Conservation (phyloP, 1,139 yeast genomes). For the Debaryomyces sp. region DNA sequence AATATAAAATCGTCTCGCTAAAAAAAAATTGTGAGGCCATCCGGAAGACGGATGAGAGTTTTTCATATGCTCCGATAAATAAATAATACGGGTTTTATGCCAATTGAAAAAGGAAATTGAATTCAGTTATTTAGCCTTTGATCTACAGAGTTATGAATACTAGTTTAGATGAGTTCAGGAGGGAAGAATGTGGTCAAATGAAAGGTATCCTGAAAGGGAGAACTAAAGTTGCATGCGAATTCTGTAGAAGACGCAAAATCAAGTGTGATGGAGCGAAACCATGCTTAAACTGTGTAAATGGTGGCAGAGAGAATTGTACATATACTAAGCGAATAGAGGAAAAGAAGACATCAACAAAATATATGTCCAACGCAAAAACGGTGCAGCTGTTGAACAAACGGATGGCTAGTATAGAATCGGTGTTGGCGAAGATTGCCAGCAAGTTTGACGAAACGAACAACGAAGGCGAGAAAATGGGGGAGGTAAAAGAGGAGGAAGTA, state of each 20-base stretch:
- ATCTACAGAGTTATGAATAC: not conserved
- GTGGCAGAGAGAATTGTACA: constrained; percentile 26
- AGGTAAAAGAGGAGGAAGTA: not conserved
- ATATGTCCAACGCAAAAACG: not conserved
- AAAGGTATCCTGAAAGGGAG: not conserved
- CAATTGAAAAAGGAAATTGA: not conserved
- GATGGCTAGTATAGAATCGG: not conserved
- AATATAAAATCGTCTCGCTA: not conserved
- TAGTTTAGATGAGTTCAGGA: not conserved
- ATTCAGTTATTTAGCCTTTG: too few species aligned
- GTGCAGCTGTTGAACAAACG: not conserved
- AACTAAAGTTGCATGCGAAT: constrained; percentile 47
- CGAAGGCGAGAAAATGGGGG: too few species aligned
- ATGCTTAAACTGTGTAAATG: constrained; percentile 42
- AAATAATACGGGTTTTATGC: not conserved
- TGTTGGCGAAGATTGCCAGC: not conserved
- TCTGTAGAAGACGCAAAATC: constrained; percentile 51
- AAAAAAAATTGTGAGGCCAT: not conserved
- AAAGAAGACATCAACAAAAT: not conserved
- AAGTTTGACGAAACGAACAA: not conserved
- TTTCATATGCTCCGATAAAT: not conserved
- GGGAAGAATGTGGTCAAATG: not conserved
- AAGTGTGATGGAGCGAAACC: constrained; percentile 52
- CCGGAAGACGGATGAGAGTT: not conserved
- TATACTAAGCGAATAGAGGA: constrained; percentile 15